Base-by-base conservation (phyloP, 805 yeast genomes). In the Saccharomycopsis sp. region DNA sequence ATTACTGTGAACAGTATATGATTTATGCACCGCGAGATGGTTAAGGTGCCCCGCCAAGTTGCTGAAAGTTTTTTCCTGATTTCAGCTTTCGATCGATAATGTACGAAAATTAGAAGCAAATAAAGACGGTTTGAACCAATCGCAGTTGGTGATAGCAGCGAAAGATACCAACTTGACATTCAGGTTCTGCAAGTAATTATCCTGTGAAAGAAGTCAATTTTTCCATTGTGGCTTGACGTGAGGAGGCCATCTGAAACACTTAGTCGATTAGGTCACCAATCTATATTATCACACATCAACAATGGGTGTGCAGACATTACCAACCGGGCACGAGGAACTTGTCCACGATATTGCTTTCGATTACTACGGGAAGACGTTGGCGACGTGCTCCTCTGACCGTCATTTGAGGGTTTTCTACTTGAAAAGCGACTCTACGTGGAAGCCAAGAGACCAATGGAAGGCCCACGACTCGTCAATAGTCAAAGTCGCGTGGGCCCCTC, bases 321-420 rank as follows among this genome's bases (percentile, higher is more conserved):
- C 85, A 15, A 87, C 97, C 0, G 95, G 95, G 40, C 98, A 94
- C 70, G 96, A 90, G 66, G 99, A 94, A 70, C 78, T 92, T 57
- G 83, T 92, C 51, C 95, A 91, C 64, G 97, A 91, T 66, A 83
- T 91, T 23, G 84, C 89, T 20, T 94, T 91, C 71, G 97, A 94
- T 71, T 92, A 87, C 71, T 92, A 92, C 68, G 98, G 99, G 1
- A 82, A 84, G 56, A 89, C 91, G 61, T 76, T 94, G 57, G 99
- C 98, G 1, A 92, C 97, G 0, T 91, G 96, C 60, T 89, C 97
- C 2, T 89, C 96, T 0, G 99, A 94, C 71, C 97, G 91, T 66
- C 96, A 89, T 66, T 80, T 94, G 61, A 89, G 90, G 66, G 91
- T 94, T 34, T 94, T 91, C 69, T 92, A 89, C 67, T 74, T 87